Base-by-base conservation (phyloP, 768 basidiomycete species). In the Termitomyces sp. region DNA sequence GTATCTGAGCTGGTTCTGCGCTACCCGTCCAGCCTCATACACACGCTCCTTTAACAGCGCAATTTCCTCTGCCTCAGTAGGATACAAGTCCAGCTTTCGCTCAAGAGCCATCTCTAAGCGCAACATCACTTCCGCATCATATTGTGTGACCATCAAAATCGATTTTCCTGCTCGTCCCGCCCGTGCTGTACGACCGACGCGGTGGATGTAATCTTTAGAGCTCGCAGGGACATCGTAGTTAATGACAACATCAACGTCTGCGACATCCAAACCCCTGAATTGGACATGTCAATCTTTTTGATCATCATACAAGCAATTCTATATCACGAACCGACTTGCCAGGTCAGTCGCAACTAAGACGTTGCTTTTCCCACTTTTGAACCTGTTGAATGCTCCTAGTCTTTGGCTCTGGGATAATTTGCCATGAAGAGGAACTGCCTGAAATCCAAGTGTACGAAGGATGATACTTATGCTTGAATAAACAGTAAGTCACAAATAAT, bases 191-290 rank as follows among this genome's bases (percentile, higher is more conserved):
- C 95, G 84, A 35, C 95, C 95, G 8, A 98, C 95, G 40, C 95
- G 85, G 67, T 98, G 95, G 45, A 98, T 95, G 71, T 98, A 98
- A 68, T 98, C 96, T 73, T 98, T 97, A 11, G 94, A 97, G 68
- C 96, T 90, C 0, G 90, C 90, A 2, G 96, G 95, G 57, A 94
- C 87, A 68, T 96, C 93, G 69, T 91, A 98, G 71, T 98, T 98
- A 70, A 98, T 90, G 53, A 98, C 94, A 41, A 94, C 77, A 66
- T 98, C 96, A 43, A 98, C 96, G 30, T 86, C 81, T 10, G 93
- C 92, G 58, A 98, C 92, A 71, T 98, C 96, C 43, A 98, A 76
- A 63, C 95, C 95, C 59, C 93, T 90, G 28, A 32, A 32, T 32
- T 32, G 32, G 11, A 32, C 32, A 9, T 32, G 32, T 32, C 32